Evolutionary conservation across 768 basidiomycete species (phyloP), one percentile per base, ranked within the genome.

Genomic region (Suillus brevipes): DNA sequence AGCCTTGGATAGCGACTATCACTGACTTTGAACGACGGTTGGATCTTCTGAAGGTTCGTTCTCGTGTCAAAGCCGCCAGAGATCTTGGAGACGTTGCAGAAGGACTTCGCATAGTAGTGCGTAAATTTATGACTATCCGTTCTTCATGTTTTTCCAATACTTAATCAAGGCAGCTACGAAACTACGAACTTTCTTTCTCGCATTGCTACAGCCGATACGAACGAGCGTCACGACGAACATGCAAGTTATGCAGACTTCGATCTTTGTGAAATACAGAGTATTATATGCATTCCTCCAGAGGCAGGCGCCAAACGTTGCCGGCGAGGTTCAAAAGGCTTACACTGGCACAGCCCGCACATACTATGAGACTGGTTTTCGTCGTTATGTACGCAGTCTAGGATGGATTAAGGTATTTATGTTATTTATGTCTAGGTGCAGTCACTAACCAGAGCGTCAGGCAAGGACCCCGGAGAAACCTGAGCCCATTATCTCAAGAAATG

Each of bases 301-400:
- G 3, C 91, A 95, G 66, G 91, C 91, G 6, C 83, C 89, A 10
- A 82, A 82, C 40, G 91, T 95, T 37, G 95, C 97, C 4, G 84
- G 84, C 55, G 96, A 99, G 75, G 80, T 99, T 28, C 94, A 95
- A 74, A 83, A 94, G 60, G 89, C 92, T 3, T 99, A 99, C 75
- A 79, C 91, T 36, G 85, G 85, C 40, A 87, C 91, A 34, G 90
- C 92, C 16, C 87, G 95, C 47, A 85, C 92, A 25, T 99, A 97
- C 75, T 98, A 95, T 65, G 97, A 99, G 78, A 99, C 97, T 25
- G 94, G 91, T 0, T 96, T 98, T 74, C 82, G 97, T 66, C 81
- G 97, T 50, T 99, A 99, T 74, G 84, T 89, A 28, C 83, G 97
- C 53, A 90, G 89, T 72, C 80, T 99, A 56, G 85, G 88, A 42